Base-by-base conservation (phyloP, 495 filamentous ascomycete species). In the Oidiodendron maius region DNA sequence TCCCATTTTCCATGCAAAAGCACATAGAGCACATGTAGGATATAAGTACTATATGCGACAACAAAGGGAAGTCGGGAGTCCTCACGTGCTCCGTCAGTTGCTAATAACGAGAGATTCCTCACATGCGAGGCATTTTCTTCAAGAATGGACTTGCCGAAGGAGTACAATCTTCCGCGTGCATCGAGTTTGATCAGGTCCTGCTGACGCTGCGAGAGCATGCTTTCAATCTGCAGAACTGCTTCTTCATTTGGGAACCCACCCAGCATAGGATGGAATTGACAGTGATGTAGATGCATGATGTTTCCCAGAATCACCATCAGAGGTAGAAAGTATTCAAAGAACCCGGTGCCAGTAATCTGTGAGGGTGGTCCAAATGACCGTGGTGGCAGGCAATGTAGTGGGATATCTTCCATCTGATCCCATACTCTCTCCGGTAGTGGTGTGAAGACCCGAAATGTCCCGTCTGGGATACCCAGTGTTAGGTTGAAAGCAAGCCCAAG, bases 221-320 rank as follows among this genome's bases (percentile, higher is more conserved):
- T 3, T 26, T 41, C 37, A 4, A 43, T 50, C 57, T 22, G 59
- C 56, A 6, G 69, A 61, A 43, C 68, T 57, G 32, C 68, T 66
- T 21, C 36, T 4, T 13, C 35, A 16, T 49, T 26, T 17, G 28
- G n/a, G n/a, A 40, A 17, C 20, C 81, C 68, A 2, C 89, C 87
- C 63, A 91, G 90, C 15, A 86, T 78, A 1, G 89, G 89, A 55
- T 93, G 86, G 54, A 91, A 89, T 37, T 82, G 73, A 12, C 86
- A 82, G 64, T 94, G 89, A 52, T 91, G 84, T 22, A 95, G 68
- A 59, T 95, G 88, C 54, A 94, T 86, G 37, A 93, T 87, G 63
- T 87, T 86, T 36, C 89, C 89, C 3, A 95, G 74, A 38, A 95
- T 91, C 15, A 86, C 84, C 89, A 95, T 95, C 45, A 95, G 63